These are phyloP conservation scores for Curvularia hawaiiensis DNA, from an alignment of 2,329 filamentous ascomycete species.

Conservation along the genomic window DNA sequence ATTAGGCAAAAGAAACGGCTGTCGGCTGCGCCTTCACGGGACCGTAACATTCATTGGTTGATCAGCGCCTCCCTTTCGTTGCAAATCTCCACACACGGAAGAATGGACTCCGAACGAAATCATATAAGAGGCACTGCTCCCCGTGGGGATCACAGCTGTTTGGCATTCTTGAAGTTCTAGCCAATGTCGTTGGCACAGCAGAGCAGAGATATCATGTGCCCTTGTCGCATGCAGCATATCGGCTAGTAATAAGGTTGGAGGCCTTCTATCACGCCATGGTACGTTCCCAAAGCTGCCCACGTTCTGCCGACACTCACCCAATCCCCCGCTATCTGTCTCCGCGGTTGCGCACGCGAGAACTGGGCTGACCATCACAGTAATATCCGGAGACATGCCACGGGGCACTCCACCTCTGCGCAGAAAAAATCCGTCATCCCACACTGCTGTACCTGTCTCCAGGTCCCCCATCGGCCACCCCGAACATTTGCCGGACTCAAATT, in stretches of 20 bases:
- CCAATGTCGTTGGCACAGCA: background rate
- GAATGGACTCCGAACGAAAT: constrained; percentile 15
- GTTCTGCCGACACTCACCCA: background rate
- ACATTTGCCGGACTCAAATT: constrained; percentile 19
- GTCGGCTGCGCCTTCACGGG: constrained; percentile 10
- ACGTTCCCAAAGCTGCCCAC: background rate
- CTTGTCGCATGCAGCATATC: background rate
- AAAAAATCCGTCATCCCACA: constrained; percentile 7
- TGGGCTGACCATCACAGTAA: constrained; percentile 11
- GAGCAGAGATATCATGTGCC: background rate
- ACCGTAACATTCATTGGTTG: constrained; percentile 16
- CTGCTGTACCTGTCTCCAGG: constrained; percentile 9
- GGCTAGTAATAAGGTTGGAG: background rate
- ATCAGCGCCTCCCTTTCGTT: constrained; percentile 8
- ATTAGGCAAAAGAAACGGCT: constrained; percentile 12
- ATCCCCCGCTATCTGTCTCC: background rate
- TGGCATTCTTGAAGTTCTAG: constrained; percentile 6
- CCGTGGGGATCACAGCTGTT: constrained; percentile 15
- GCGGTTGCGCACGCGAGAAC: constrained; percentile 4
- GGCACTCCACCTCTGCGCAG: constrained; percentile 8
- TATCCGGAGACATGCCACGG: constrained; percentile 8
- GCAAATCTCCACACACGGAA: constrained; percentile 19
- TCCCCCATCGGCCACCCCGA: constrained; percentile 15
- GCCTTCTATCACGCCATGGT: constrained; percentile 2
- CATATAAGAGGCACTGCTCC: constrained; percentile 17